A percentile compares a stretch with the other conserved stretches of the same genome.
phyloP scores from a whole-genome alignment of 257 asterid genomes.

The Primulina huaijiensis region DNA sequence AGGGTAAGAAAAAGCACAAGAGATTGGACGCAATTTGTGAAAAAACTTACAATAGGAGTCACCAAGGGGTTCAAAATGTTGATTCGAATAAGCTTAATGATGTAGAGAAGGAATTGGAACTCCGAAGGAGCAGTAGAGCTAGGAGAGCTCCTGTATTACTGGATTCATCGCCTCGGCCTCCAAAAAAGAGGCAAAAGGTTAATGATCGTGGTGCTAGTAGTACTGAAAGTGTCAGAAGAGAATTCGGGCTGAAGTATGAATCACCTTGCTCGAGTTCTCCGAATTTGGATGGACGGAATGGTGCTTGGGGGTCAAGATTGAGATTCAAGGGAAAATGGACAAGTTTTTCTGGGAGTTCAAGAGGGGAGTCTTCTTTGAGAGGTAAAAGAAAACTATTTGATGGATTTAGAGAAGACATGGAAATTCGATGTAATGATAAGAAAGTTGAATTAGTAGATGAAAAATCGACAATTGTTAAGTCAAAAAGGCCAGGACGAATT shows the following conservation, averaged over 20 bases:
- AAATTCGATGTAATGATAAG: constrained; percentile 32
- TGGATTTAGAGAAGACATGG: constrained; percentile 37
- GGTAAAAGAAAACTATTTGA: constrained; percentile 68
- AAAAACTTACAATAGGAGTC: constrained; percentile 54
- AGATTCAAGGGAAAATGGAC: constrained; percentile 46
- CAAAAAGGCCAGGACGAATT: constrained; percentile 59
- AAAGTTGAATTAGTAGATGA: constrained; percentile 36
- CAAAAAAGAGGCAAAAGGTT: constrained; percentile 63
- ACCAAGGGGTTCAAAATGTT: constrained; percentile 36
- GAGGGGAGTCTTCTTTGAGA: constrained; percentile 35
- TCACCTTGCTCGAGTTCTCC: constrained; percentile 35
- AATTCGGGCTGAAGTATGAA: constrained; percentile 37
- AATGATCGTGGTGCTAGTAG: constrained; percentile 32
- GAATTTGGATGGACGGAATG: constrained; percentile 44
- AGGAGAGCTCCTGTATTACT: constrained; percentile 83
- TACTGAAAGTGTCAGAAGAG: constrained; percentile 39
- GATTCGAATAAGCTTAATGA: constrained; percentile 35
- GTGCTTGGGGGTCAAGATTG: constrained; percentile 63
- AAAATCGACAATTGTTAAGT: constrained; percentile 52
- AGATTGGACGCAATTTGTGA: constrained; percentile 83
- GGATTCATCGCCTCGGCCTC: constrained; percentile 88
- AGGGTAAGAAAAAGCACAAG: constrained; percentile 79
- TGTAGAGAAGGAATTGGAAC: constrained; percentile 55
- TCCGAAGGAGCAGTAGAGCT: constrained; percentile 75
- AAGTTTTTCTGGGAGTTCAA: constrained; percentile 33